Evolutionary conservation across 2,329 filamentous ascomycete species (phyloP).

Genomic region (Colletotrichum sp.): DNA sequence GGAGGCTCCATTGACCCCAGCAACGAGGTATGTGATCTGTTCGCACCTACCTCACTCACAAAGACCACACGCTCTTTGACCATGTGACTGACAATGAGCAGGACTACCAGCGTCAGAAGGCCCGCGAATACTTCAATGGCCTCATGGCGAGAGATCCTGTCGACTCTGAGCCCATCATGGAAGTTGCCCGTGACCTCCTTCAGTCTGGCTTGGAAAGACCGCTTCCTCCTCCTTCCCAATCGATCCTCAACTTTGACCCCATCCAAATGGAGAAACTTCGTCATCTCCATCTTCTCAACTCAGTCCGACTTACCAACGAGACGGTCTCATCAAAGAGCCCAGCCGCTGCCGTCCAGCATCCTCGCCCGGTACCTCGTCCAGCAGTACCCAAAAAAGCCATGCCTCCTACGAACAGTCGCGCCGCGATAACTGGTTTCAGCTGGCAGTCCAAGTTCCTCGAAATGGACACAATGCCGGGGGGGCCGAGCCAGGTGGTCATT

Average conservation of each 20-base stretch:
- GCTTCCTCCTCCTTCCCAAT: background rate
- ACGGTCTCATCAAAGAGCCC: background rate
- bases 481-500: accelerated
- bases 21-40: background rate
- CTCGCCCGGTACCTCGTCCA: background rate
- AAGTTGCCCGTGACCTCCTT: background rate
- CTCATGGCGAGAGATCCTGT: background rate
- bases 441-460: background rate
- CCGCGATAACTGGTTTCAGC: background rate
- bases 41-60: background rate
- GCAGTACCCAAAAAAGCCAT: background rate
- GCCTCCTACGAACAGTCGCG: background rate
- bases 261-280: background rate
- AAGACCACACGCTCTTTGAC: background rate
- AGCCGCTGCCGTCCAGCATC: background rate
- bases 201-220: background rate
- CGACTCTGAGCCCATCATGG: background rate
- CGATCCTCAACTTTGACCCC: background rate
- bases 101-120: background rate
- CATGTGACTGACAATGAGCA: background rate
- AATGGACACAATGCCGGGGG: background rate
- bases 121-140: background rate
- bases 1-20: accelerated
- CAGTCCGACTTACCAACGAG: background rate
- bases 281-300: background rate